phyloP scores from a whole-genome alignment of 2,329 filamentous ascomycete genomes.

The Penicillium sp. region DNA sequence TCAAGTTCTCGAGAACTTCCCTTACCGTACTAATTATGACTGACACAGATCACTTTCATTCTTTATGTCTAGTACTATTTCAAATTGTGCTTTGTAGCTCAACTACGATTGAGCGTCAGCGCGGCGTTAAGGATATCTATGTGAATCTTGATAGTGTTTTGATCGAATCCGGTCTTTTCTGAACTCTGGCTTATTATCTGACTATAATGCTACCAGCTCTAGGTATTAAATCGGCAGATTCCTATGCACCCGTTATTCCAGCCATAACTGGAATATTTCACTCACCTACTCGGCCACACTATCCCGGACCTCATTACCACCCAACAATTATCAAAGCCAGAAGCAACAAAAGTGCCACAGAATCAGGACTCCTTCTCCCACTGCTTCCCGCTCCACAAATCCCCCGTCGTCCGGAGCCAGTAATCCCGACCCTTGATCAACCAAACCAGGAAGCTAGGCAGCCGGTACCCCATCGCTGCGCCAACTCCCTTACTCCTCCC shows the following conservation, averaged over 20 bases:
- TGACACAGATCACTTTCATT: background rate
- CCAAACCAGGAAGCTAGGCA: conserved; percentile 52
- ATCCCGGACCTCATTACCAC: background rate
- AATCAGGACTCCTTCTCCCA: conserved; percentile 48
- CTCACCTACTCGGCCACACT: background rate
- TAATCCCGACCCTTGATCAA: conserved; percentile 45
- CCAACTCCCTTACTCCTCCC: conserved; percentile 50
- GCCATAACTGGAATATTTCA: background rate
- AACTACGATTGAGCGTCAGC: conserved; percentile 3
- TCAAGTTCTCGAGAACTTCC: background rate
- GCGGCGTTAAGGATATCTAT: conserved; percentile 7
- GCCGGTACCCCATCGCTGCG: conserved; percentile 42
- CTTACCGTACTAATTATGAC: background rate
- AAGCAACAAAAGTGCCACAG: background rate
- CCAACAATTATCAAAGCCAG: background rate
- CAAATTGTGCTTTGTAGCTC: background rate
- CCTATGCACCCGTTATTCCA: background rate
- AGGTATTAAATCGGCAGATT: conserved; percentile 6
- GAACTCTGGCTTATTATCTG: background rate
- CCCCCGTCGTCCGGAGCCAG: conserved; percentile 52
- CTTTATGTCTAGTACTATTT: background rate
- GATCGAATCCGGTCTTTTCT: conserved; percentile 1
- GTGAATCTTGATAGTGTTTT: conserved; percentile 8
- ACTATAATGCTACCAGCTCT: conserved; percentile 2
- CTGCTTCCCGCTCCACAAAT: conserved; percentile 53